phyloP scores from a whole-genome alignment of 257 asterid genomes.

The Solanum infundibuliforme region DNA sequence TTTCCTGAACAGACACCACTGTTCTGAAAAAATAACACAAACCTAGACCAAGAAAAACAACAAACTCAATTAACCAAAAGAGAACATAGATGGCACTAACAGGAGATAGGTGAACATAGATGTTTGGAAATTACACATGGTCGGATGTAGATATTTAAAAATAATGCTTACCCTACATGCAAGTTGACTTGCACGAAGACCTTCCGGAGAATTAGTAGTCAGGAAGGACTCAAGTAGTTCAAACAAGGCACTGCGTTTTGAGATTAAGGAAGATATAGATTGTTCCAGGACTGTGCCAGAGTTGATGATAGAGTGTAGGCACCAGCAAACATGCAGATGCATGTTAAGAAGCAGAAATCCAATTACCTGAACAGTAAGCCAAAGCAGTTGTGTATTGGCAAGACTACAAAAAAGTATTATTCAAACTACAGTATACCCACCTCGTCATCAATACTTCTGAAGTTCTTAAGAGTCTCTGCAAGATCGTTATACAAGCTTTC shows the following conservation, averaged over 20 bases:
- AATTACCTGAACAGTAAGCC: slow-evolving; percentile 45
- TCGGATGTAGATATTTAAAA: neutral
- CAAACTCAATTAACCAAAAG: neutral
- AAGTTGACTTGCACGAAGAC: slow-evolving; percentile 41
- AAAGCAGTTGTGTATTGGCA: slow-evolving; percentile 13
- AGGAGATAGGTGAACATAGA: neutral
- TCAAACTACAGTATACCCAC: slow-evolving; percentile 21
- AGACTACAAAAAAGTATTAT: slow-evolving; percentile 1
- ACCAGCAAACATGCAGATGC: slow-evolving; percentile 89
- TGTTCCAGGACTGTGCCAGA: slow-evolving; percentile 65
- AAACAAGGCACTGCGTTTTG: slow-evolving; percentile 62
- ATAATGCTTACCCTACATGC: slow-evolving; percentile 62
- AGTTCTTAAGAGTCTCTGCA: slow-evolving; percentile 47
- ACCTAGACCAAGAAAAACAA: slow-evolving; percentile 37
- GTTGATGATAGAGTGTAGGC: slow-evolving; percentile 50
- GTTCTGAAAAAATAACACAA: slow-evolving; percentile 64
- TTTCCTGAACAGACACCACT: slow-evolving; percentile 79
- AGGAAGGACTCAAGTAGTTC: slow-evolving; percentile 70
- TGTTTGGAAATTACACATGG: neutral
- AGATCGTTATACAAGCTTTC: slow-evolving; percentile 65
- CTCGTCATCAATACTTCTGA: slow-evolving; percentile 79
- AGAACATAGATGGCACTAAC: slow-evolving; percentile 1
- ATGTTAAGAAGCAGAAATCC: slow-evolving; percentile 83
- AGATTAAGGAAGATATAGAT: slow-evolving; percentile 44
- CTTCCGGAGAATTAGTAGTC: slow-evolving; percentile 25